Percentiles rank a stretch among this genome's conserved stretches.
These are phyloP conservation scores for Chrysosporium queenslandicum DNA, from an alignment of 2,329 filamentous ascomycete genomes.

Conservation along the genomic window DNA sequence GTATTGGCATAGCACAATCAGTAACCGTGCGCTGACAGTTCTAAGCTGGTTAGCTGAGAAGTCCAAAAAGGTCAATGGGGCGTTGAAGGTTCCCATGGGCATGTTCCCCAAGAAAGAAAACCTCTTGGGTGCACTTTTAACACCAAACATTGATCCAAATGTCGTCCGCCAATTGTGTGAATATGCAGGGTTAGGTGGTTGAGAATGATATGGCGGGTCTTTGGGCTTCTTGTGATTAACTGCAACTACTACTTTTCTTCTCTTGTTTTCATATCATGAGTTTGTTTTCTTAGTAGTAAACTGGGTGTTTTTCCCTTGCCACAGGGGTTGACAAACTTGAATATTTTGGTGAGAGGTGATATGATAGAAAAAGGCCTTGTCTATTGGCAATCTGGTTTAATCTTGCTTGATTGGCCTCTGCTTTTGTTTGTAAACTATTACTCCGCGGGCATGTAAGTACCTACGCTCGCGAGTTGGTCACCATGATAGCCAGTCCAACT, in stretches of 20 bases:
- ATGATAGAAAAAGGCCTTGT: slow-evolving; percentile 5
- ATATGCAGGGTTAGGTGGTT: slow-evolving; percentile 48
- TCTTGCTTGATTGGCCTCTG: too few species aligned
- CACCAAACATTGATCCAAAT: slow-evolving; percentile 52
- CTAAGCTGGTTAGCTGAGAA: slow-evolving; percentile 62
- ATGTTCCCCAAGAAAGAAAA: slow-evolving; percentile 58
- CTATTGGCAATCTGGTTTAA: too few species aligned
- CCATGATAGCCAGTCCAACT: too few species aligned
- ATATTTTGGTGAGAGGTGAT: neutral
- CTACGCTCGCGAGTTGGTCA: too few species aligned
- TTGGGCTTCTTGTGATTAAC: neutral
- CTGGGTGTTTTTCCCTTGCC: neutral
- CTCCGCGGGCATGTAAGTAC: too few species aligned
- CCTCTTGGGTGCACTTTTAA: slow-evolving; percentile 56
- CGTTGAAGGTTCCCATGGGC: slow-evolving; percentile 46
- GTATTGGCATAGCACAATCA: slow-evolving; percentile 45
- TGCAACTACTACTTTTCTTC: neutral
- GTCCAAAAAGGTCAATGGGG: slow-evolving; percentile 46
- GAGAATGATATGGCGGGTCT: slow-evolving; percentile 17
- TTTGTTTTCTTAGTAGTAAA: neutral
- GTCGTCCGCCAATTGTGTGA: slow-evolving; percentile 59
- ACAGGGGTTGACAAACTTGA: neutral
- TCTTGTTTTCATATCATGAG: slow-evolving; percentile 7
- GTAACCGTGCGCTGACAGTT: slow-evolving; percentile 57
- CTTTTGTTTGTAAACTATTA: too few species aligned